These are phyloP conservation scores for Aulographum hederae DNA, from an alignment of 2,329 filamentous ascomycete species.

Conservation along the genomic window DNA sequence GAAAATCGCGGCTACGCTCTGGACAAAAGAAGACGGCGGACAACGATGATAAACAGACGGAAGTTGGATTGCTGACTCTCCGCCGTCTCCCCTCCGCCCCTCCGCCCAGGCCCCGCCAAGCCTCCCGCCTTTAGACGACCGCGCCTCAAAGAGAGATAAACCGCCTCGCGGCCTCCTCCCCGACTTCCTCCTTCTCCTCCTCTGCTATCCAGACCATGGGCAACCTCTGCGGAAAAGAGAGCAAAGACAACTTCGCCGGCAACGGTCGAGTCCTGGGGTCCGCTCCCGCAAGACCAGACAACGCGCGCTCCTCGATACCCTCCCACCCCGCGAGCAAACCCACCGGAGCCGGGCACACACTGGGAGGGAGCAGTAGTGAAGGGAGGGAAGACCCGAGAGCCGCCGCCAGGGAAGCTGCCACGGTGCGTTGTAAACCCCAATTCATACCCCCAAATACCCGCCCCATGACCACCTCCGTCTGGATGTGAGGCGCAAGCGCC, in stretches of 20 bases:
- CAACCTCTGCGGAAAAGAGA: conserved; percentile 61
- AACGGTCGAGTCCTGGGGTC: conserved; percentile 57
- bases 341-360: conserved; percentile 40
- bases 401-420: conserved; percentile 65
- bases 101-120: too few relatives aligned
- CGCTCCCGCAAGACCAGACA: conserved; percentile 22
- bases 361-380: conserved; percentile 34
- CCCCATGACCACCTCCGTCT: background rate
- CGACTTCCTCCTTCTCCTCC: too few relatives aligned
- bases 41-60: too few relatives aligned
- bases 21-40: too few relatives aligned
- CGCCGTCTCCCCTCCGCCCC: too few relatives aligned
- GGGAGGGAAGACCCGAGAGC: conserved; percentile 41
- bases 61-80: too few relatives aligned
- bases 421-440: conserved; percentile 51
- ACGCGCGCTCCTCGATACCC: conserved; percentile 18
- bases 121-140: too few relatives aligned
- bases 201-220: conserved; percentile 44
- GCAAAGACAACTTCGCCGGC: conserved; percentile 47
- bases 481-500: background rate
- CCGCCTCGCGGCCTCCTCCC: too few relatives aligned
- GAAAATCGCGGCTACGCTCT: too few relatives aligned
- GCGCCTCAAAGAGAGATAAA: too few relatives aligned
- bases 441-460: too few relatives aligned
- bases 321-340: conserved; percentile 24